Percentiles rank a stretch among this genome's conserved stretches.
These are phyloP conservation scores for Irpex rosettiformis DNA, from an alignment of 1,284 basidiomycete species.

Conservation along the genomic window DNA sequence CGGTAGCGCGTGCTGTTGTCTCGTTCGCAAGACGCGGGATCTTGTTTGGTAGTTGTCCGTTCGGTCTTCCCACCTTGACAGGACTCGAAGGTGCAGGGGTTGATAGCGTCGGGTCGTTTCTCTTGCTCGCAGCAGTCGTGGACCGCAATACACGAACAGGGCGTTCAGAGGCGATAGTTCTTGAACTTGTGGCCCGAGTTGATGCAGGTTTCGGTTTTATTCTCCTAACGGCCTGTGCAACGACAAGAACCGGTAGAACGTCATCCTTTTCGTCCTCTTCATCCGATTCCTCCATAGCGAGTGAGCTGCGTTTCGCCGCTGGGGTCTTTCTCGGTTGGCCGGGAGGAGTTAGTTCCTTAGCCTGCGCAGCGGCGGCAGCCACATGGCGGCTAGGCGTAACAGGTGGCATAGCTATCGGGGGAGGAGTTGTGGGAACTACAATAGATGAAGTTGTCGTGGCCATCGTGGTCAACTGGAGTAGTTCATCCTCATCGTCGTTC, in stretches of 20 bases:
- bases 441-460: constrained; percentile 29
- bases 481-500: constrained; percentile 58
- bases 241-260: constrained; percentile 57
- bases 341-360: constrained; percentile 66
- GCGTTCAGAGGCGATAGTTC: constrained; percentile 63
- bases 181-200: constrained; percentile 36
- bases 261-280: constrained; percentile 61
- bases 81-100: constrained; percentile 27
- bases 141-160: constrained; percentile 71
- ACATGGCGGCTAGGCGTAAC: constrained; percentile 78
- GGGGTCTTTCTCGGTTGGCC: constrained; percentile 87
- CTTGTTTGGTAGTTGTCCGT: constrained; percentile 62
- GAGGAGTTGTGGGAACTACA: constrained; percentile 30
- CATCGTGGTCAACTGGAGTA: constrained; percentile 31
- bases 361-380: constrained; percentile 61
- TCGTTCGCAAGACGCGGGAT: constrained; percentile 68
- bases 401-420: constrained; percentile 47
- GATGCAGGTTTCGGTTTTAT: constrained; percentile 41
- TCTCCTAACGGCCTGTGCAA: constrained; percentile 33
- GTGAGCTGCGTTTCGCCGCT: constrained; percentile 54
- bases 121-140: constrained; percentile 49
- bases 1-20: constrained; percentile 36
- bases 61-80: constrained; percentile 24
- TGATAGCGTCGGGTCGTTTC: constrained; percentile 33
- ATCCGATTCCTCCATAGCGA: constrained; percentile 53